A percentile compares a stretch with the other conserved stretches of the same genome.
These are phyloP conservation scores for Lodderomyces metapsilosis DNA, from an alignment of 1,139 yeast species.

Conservation along the genomic window DNA sequence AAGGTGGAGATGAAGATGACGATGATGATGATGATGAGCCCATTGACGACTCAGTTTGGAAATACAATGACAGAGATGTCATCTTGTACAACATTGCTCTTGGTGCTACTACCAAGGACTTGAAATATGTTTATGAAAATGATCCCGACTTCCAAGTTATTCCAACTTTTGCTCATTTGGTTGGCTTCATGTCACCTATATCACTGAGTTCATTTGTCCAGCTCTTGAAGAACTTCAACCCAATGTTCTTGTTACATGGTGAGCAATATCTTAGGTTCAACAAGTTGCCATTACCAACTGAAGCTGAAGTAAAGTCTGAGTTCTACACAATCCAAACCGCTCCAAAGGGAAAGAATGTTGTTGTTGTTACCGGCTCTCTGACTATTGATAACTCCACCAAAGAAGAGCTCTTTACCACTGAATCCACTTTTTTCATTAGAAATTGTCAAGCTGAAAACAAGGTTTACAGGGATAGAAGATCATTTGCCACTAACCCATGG, in stretches of 20 bases:
- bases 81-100: constrained; percentile 86
- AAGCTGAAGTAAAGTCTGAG: constrained; percentile 59
- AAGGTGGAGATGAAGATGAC: constrained; percentile 55
- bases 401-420: constrained; percentile 72
- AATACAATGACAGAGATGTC: constrained; percentile 66
- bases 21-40: constrained; percentile 52
- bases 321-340: constrained; percentile 69
- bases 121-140: constrained; percentile 79
- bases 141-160: constrained; percentile 79
- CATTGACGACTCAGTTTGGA: constrained; percentile 38
- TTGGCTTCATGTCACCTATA: constrained; percentile 54
- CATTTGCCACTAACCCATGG: constrained; percentile 65
- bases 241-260: constrained; percentile 87
- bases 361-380: constrained; percentile 73
- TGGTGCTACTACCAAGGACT: constrained; percentile 79
- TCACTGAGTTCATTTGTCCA: constrained; percentile 53
- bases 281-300: constrained; percentile 79
- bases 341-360: constrained; percentile 88
- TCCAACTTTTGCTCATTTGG: constrained; percentile 91
- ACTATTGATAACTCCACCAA: constrained; percentile 71
- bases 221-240: constrained; percentile 79
- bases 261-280: constrained; percentile 86
- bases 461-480: constrained; percentile 44
- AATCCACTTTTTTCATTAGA: constrained; percentile 83
- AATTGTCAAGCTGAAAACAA: constrained; percentile 72